Evolutionary conservation across 2,329 filamentous ascomycete genomes (phyloP).

Genomic region (Clarireedia homoeocarpa): DNA sequence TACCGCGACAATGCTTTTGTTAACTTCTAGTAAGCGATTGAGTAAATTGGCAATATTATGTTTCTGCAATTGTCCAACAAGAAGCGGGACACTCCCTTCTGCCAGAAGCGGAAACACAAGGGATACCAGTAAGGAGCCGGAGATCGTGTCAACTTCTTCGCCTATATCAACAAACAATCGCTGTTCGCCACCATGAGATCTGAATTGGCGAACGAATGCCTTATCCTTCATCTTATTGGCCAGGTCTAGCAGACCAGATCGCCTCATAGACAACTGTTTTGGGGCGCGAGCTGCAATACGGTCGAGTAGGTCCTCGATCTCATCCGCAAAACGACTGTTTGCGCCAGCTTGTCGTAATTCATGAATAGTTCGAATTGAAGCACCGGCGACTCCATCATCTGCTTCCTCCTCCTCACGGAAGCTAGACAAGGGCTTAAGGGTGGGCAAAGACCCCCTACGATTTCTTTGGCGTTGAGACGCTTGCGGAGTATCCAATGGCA

Average conservation of each 20-base stretch:
- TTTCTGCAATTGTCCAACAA: slow-evolving; percentile 47
- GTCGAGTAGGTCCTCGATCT: slow-evolving; percentile 56
- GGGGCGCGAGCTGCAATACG: slow-evolving; percentile 46
- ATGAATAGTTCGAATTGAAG: slow-evolving; percentile 53
- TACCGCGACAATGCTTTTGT: slow-evolving; percentile 51
- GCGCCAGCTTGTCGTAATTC: slow-evolving; percentile 58
- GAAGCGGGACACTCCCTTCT: slow-evolving; percentile 51
- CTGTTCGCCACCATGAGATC: slow-evolving; percentile 64
- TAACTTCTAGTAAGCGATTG: slow-evolving; percentile 42
- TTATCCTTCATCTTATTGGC: slow-evolving; percentile 52
- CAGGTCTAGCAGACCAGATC: slow-evolving; percentile 52
- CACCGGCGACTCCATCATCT: slow-evolving; percentile 19
- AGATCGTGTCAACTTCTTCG: slow-evolving; percentile 51
- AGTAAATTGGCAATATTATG: slow-evolving; percentile 50
- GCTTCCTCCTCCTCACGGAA: slow-evolving; percentile 26
- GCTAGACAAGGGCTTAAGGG: slow-evolving; percentile 20
- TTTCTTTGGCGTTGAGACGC: slow-evolving; percentile 13
- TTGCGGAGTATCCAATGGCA: slow-evolving; percentile 19
- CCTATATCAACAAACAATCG: slow-evolving; percentile 56
- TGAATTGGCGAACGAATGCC: slow-evolving; percentile 60
- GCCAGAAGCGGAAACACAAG: slow-evolving; percentile 56
- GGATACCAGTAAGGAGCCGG: slow-evolving; percentile 56
- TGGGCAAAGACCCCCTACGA: slow-evolving; percentile 24
- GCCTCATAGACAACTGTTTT: slow-evolving; percentile 43
- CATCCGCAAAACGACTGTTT: slow-evolving; percentile 57